Evolutionary conservation across 2,329 filamentous ascomycete species (phyloP).

Genomic region (Colletotrichum navitas): DNA sequence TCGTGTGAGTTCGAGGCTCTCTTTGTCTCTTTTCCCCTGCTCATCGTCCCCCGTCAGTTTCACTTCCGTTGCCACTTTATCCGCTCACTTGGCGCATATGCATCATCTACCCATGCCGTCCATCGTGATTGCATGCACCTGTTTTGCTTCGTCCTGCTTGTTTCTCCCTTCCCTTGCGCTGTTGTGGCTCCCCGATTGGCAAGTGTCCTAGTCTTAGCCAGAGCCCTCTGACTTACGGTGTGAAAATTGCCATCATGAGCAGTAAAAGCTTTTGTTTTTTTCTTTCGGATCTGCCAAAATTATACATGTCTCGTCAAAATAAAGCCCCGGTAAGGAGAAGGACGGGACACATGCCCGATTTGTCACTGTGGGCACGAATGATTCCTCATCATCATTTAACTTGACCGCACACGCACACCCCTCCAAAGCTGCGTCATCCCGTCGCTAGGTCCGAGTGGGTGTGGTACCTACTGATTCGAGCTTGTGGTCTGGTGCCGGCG

Average conservation of each 20-base stretch:
- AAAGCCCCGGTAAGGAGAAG: not conserved
- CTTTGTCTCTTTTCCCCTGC: constrained; percentile 6
- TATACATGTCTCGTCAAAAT: constrained; percentile 1
- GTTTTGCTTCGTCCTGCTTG: not conserved
- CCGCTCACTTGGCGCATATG: constrained; percentile 6
- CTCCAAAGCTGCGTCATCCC: constrained; percentile 6
- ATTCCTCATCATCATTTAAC: constrained; percentile 30
- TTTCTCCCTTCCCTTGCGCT: not conserved
- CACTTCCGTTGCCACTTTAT: not conserved
- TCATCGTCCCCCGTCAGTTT: not conserved
- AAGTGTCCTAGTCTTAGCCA: not conserved
- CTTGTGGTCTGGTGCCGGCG: not conserved
- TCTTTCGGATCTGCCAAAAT: not conserved
- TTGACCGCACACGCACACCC: not conserved
- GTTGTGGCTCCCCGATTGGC: not conserved
- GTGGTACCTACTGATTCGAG: constrained; percentile 6
- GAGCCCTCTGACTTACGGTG: not conserved
- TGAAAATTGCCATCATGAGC: not conserved
- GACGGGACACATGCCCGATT: constrained; percentile 3
- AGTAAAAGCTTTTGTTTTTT: not conserved
- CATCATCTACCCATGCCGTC: constrained; percentile 1
- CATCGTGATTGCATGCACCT: constrained; percentile 8
- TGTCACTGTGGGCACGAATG: constrained; percentile 19
- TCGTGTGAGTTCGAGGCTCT: constrained; percentile 26
- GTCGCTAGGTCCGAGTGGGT: constrained; percentile 30